phyloP scores from a whole-genome alignment of 306 rosid species.

The barrel medic (Medicago truncatula) region MtrunA17r5.0-ANR NC_053043.1:36025501-36026000 shows the following conservation, averaged over 20 bases:
- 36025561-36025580: neutral
- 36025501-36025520: no score
- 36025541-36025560: neutral
- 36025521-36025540: neutral
- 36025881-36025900: no score
- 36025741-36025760: neutral
- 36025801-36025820: neutral
- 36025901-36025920: neutral
- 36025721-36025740: neutral
- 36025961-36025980: neutral
- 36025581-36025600: neutral
- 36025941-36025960: neutral
- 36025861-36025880: neutral
- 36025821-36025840: no score
- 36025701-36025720: neutral
- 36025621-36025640: neutral
- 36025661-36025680: constrained; percentile 16
- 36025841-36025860: no score
- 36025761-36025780: neutral
- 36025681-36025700: neutral
- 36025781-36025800: neutral
- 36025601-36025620: neutral
- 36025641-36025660: neutral
- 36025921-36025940: neutral
- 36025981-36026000: neutral